Percentiles rank a stretch among this genome's conserved stretches.
These are phyloP conservation scores for Phlyctochytrium arcticum DNA, from an alignment of 192 early-diverging fungal genomes.

Conservation along the genomic window DNA sequence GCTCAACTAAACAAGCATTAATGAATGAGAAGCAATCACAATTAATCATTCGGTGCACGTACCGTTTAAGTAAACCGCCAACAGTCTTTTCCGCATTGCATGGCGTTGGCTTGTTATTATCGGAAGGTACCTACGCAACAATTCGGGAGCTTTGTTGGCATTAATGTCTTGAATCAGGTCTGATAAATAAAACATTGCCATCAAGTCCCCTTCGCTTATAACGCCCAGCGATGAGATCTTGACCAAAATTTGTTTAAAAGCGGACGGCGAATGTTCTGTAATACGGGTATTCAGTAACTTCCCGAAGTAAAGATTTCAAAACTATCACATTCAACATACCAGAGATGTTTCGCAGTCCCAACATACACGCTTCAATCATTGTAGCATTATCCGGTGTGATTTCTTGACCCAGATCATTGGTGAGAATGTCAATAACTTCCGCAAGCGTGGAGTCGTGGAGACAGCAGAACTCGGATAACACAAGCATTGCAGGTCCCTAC, in stretches of 20 bases:
- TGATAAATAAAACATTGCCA: slow-evolving; percentile 47
- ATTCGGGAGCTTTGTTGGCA: slow-evolving; percentile 42
- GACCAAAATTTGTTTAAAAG: slow-evolving; percentile 46
- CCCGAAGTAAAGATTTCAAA: too few species aligned
- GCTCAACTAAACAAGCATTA: slow-evolving; percentile 33
- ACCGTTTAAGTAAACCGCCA: slow-evolving; percentile 41
- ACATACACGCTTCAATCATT: slow-evolving; percentile 44
- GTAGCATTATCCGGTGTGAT: slow-evolving; percentile 30
- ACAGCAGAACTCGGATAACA: slow-evolving; percentile 49
- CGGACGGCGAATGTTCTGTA: slow-evolving; percentile 41
- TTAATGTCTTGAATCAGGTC: slow-evolving; percentile 43
- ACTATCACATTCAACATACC: too few species aligned
- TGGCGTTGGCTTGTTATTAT: slow-evolving; percentile 45
- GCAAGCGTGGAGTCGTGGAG: slow-evolving; percentile 33
- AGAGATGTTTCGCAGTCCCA: slow-evolving; percentile 47
- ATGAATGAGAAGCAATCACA: not conserved
- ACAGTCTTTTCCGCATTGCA: slow-evolving; percentile 37
- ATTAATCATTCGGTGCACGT: not conserved
- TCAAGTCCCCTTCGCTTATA: slow-evolving; percentile 48
- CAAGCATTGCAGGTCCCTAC: slow-evolving; percentile 33
- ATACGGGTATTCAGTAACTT: too few species aligned
- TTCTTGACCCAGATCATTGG: slow-evolving; percentile 39
- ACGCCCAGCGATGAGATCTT: slow-evolving; percentile 31
- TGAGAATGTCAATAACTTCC: slow-evolving; percentile 37
- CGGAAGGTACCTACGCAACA: slow-evolving; percentile 37